Percentiles rank a stretch among this genome's conserved stretches.
These are phyloP conservation scores for Isabelozyma rhagii DNA, from an alignment of 805 yeast species.

Conservation along the genomic window DNA sequence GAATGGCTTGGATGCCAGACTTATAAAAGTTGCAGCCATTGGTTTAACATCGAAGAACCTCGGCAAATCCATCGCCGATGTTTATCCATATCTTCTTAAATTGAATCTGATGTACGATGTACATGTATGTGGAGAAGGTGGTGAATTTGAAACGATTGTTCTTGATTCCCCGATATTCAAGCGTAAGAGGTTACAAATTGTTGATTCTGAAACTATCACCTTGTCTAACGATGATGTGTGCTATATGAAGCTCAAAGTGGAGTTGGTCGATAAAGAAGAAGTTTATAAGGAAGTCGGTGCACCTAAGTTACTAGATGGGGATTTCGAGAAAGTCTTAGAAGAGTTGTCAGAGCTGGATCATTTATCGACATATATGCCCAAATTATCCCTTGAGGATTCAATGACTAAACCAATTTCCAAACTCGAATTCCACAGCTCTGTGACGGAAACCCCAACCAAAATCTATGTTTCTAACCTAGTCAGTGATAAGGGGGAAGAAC, in stretches of 20 bases:
- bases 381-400: not conserved
- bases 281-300: slow-evolving; percentile 9
- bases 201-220: slow-evolving; percentile 35
- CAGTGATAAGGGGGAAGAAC: slow-evolving; percentile 11
- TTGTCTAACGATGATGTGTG: slow-evolving; percentile 68
- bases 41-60: slow-evolving; percentile 70
- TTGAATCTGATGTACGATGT: slow-evolving; percentile 71
- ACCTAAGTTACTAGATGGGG: slow-evolving; percentile 41
- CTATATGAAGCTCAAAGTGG: slow-evolving; percentile 57
- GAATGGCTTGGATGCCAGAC: slow-evolving; percentile 69
- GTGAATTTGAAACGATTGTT: slow-evolving; percentile 93
- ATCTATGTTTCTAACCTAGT: slow-evolving; percentile 30
- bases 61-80: slow-evolving; percentile 62
- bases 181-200: slow-evolving; percentile 46
- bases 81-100: slow-evolving; percentile 54
- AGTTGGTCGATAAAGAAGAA: slow-evolving; percentile 38
- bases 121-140: slow-evolving; percentile 98
- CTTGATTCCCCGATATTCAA: slow-evolving; percentile 85
- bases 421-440: not conserved
- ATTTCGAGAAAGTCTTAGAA: slow-evolving; percentile 35
- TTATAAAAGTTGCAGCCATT: slow-evolving; percentile 90
- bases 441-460: slow-evolving; percentile 11
- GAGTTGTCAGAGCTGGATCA: not conserved
- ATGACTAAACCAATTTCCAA: not conserved
- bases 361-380: not conserved